Base-by-base conservation (phyloP, 169 alveolate species). In the Plasmodium knowlesi region DNA sequence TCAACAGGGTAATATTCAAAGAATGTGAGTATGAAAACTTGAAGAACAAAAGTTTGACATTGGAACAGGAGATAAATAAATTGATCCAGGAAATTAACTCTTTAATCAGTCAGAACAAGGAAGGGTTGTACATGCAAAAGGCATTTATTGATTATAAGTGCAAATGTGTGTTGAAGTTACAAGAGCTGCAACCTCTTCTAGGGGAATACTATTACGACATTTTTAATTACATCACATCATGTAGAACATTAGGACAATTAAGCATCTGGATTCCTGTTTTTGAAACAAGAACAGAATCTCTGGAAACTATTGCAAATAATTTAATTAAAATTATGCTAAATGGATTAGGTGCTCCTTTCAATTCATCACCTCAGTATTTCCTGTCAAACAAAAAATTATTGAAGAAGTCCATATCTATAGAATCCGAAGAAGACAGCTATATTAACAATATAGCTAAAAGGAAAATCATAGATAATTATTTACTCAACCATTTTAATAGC, bases 1-100 rank as follows among this genome's bases (percentile, higher is more conserved):
- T 88, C 46, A 88, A 88, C 53, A 54, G 94, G 34, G 94, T 88
- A 22, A 88, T 88, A 79, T 88, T 88, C 82, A 88, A 88, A 79
- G 94, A 88, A 32, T 88, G 94, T 30, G 94, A 88, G 61, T 88
- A 88, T 88, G 94, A 88, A 61, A 78, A 88, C n/a, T 88, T 88
- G 70, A 79, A 78, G 70, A 78, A 88, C 73, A 88, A 79, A 88
- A 88, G 82, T 88, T 28, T 88, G 34, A 88, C 89, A 5, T 50
- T 88, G 46, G 94, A 88, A 71, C 86, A 88, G 22, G 94, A 88
- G 72, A 88, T 88, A 43, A 88, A 80, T 57, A 88, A 88, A 67
- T 32, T 88, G 79, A 88, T 79, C 32, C 89, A 79, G 71, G 94
- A 88, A 88, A 57, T 88, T 19, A 88, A 88, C 67, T 88, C 70